Evolutionary conservation across 345 rosid species (phyloP).

Genomic region (thale cress (Arabidopsis thaliana)): TAIR10.1 NC_003076.8:5759501-5760000

Average conservation of each 20-base stretch:
- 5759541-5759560: constrained; percentile 80
- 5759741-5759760: constrained; percentile 26
- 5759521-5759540: constrained; percentile 61
- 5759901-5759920: neutral
- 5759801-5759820: neutral
- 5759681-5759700: neutral
- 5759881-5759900: neutral
- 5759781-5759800: constrained; percentile 30
- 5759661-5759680: neutral
- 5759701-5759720: neutral
- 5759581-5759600: constrained; percentile 71
- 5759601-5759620: constrained; percentile 68
- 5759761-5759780: neutral
- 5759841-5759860: constrained; percentile 34
- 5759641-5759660: neutral
- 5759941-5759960: constrained; percentile 17
- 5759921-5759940: neutral
- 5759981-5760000: neutral
- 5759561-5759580: constrained; percentile 90
- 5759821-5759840: constrained; percentile 15
- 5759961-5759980: neutral
- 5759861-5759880: constrained; percentile 11
- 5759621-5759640: constrained; percentile 16
- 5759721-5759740: constrained; percentile 5
- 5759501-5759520: constrained; percentile 96